phyloP scores from a whole-genome alignment of 106 monocot genomes.

The Acanthochlamys bracteata region DNA sequence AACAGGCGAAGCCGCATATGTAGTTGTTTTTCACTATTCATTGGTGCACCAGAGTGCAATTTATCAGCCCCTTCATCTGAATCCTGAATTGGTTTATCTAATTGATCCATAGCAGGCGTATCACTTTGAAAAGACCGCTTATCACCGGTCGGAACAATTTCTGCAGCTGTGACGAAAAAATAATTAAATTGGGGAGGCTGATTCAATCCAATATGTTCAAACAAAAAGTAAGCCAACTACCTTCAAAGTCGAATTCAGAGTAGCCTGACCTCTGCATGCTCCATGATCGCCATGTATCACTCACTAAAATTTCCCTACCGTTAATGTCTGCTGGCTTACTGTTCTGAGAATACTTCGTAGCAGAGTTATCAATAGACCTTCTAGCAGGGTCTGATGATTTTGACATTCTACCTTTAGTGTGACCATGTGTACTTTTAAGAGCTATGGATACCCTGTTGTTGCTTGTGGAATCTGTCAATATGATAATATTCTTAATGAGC shows the following conservation, averaged over 20 bases:
- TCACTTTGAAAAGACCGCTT: slow-evolving; percentile 11
- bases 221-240: slow-evolving; percentile 4
- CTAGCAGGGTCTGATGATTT: slow-evolving; percentile 1
- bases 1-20: slow-evolving; percentile 31
- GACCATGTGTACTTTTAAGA: slow-evolving; percentile 8
- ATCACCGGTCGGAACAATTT: slow-evolving; percentile 30
- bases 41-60: slow-evolving; percentile 3
- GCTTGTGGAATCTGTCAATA: neutral
- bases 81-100: slow-evolving; percentile 6
- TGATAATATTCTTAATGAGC: no score
- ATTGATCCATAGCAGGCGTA: neutral
- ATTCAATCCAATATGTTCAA: neutral
- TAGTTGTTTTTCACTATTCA: slow-evolving; percentile 24
- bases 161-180: slow-evolving; percentile 29
- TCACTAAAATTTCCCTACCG: slow-evolving; percentile 3
- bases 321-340: slow-evolving; percentile 8
- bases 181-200: neutral
- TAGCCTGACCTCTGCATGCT: slow-evolving; percentile 28
- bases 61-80: slow-evolving; percentile 3
- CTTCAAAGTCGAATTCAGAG: slow-evolving; percentile 25
- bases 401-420: slow-evolving; percentile 5
- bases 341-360: slow-evolving; percentile 16
- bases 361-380: slow-evolving; percentile 1
- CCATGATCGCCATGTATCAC: slow-evolving; percentile 36
- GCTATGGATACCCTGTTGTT: slow-evolving; percentile 20